Conservation (phyloP, 331 rosid genomes). For the Rosa hybrid region DNA sequence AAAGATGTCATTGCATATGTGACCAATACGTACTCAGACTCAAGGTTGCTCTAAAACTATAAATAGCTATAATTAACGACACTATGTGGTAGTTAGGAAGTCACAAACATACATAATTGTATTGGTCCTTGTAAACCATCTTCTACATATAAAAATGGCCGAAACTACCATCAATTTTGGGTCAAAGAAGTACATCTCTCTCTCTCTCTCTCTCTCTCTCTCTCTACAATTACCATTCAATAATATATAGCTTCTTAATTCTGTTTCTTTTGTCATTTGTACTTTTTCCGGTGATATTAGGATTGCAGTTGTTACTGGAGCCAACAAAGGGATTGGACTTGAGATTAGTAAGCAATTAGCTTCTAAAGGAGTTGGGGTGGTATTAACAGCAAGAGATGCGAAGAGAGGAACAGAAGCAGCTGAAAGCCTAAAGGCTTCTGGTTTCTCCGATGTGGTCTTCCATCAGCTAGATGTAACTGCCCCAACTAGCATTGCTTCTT, state of each 20-base stretch:
- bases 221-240: too few species aligned
- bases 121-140: too few species aligned
- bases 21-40: background rate
- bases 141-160: background rate
- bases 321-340: conserved; percentile 19
- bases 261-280: background rate
- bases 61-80: background rate
- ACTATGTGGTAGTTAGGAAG: background rate
- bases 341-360: conserved; percentile 21
- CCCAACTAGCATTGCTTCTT: conserved; percentile 1
- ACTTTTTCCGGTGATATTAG: background rate
- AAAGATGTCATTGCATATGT: background rate
- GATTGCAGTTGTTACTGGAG: conserved; percentile 20
- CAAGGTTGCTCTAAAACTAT: background rate
- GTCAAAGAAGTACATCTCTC: background rate
- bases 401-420: conserved; percentile 13
- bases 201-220: background rate
- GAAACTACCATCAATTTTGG: background rate
- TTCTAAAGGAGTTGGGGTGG: conserved; percentile 3
- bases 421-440: conserved; percentile 5
- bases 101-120: too few species aligned
- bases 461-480: conserved; percentile 5
- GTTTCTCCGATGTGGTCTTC: background rate
- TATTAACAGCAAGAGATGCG: conserved; percentile 17
- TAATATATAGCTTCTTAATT: too few species aligned